Evolutionary conservation across 257 asterid species (phyloP), one percentile per base, ranked within the genome.

Genomic region (Avicennia marina): DNA sequence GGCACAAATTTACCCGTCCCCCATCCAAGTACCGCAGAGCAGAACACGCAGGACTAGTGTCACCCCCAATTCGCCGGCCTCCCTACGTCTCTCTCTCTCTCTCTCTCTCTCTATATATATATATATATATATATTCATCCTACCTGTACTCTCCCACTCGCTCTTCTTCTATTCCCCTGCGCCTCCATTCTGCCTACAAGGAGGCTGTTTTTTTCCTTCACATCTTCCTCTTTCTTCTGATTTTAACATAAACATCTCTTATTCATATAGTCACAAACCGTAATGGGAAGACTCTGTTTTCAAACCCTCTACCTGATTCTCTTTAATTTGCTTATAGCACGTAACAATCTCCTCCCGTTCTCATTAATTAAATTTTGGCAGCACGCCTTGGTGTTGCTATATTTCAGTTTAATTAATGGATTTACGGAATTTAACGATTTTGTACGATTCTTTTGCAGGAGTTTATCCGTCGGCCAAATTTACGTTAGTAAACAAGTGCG

Each of bases 401-500:
- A 29, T 29, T n/a, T n/a, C n/a, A n/a, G n/a, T n/a, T n/a, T n/a
- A 12, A 36, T 36, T 36, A 2, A 5, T 36, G 41, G 12, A 11
- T 36, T 36, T 36, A 3, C 13, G 41, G 2, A 2, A 36, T 36
- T 36, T 36, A 11, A 36, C 41, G 41, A 5, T 5, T 11, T 36
- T 7, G 34, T 29, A 8, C 8, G 34, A 29, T 29, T 29, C 8
- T 4, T 4, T 29, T 20, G 46, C 32, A 54, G 60, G 45, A 4
- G 60, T 54, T 18, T 17, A 7, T 9, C 38, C 33, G 13, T 20
- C 50, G 24, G 36, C 62, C 9, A 68, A 53, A 10, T 76, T 80
- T 59, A 74, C 79, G 25, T 24, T 80, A 21, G 70, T 69, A 7
- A 80, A 80, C 65, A 58, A 66, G 48, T 80, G 84, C 54, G 70